Base-by-base conservation (phyloP, 2,329 filamentous ascomycete genomes). In the Cordyceps militaris region DNA sequence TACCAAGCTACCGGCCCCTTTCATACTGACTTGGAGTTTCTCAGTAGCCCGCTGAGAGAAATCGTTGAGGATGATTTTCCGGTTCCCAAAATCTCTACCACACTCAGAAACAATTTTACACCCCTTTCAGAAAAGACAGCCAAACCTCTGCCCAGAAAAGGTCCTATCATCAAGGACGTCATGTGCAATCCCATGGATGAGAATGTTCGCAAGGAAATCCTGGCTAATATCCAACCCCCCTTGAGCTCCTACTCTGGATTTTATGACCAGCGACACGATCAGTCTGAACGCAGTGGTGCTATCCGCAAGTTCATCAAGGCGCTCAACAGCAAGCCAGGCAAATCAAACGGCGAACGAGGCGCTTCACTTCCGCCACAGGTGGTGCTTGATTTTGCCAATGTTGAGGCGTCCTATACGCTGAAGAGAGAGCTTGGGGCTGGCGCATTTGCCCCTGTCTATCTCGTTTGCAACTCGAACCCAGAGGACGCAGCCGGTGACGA, bases 391-490 rank as follows among this genome's bases (percentile, higher is more conserved):
- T 89, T 97, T 60, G 78, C 83, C 0, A 83, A 83, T 40, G 79
- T 82, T 2, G 74, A 80, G 23, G 78, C 85, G 40, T 81, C 80
- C 43, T 99, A 97, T 71, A 87, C 83, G 1, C 73, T 97, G 58
- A 90, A 88, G 67, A 84, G 87, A 51, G 91, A 97, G 69, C 83
- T 99, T 13, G 94, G 94, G 1, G 89, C 91, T 28, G 94, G 94
- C 9, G 94, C 94, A 1, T 99, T 95, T 72, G 94, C 93, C 0
- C 93, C 94, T 0, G 94, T 99, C 3, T 99, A 97, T 69, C 82
- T 99, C 0, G 87, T 92, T 8, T 90, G 96, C 67, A 87, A 87
- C 64, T 80, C 83, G n/a, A 74, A 74, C 0, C 76, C 79, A 3
- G 76, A 76, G 32, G 73, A 75, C 0, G 71, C 75, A 13, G 73